phyloP scores from a whole-genome alignment of 2,329 filamentous ascomycete genomes.

The Gnomoniopsis sp. region DNA sequence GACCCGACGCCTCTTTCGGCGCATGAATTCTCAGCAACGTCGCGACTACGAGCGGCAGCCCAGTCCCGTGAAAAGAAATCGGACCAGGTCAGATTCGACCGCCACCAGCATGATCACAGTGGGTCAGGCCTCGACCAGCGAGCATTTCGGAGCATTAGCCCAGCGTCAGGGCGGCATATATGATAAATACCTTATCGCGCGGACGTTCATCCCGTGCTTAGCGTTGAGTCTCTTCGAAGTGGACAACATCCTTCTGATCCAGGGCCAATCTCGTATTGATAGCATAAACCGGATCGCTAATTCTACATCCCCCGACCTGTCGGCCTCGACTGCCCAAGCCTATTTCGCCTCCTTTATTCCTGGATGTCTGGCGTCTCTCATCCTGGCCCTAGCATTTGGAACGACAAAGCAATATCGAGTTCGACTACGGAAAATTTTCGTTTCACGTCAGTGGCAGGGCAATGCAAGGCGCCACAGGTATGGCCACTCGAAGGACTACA shows the following conservation, averaged over 20 bases:
- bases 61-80: not conserved
- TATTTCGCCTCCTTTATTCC: slow-evolving; percentile 10
- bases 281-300: not conserved
- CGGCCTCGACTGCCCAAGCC: not conserved
- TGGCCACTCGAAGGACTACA: not conserved
- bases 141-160: slow-evolving; percentile 12
- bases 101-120: not conserved
- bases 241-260: slow-evolving; percentile 5
- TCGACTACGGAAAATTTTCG: slow-evolving; percentile 7
- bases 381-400: slow-evolving; percentile 13
- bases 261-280: not conserved
- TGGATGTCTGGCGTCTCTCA: slow-evolving; percentile 13
- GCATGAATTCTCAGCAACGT: slow-evolving; percentile 5
- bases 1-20: slow-evolving; percentile 9
- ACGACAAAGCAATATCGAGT: slow-evolving; percentile 11
- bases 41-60: slow-evolving; percentile 1
- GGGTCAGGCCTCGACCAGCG: not conserved
- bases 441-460: slow-evolving; percentile 1
- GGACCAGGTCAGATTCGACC: not conserved
- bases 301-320: slow-evolving; percentile 6
- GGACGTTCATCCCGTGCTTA: slow-evolving; percentile 5
- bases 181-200: slow-evolving; percentile 14
- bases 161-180: slow-evolving; percentile 14
- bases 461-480: not conserved
- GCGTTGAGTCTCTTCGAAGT: slow-evolving; percentile 9